Evolutionary conservation across 371 early-diverging fungal species (phyloP).

Genomic region (Capillidium rhysosporum): DNA sequence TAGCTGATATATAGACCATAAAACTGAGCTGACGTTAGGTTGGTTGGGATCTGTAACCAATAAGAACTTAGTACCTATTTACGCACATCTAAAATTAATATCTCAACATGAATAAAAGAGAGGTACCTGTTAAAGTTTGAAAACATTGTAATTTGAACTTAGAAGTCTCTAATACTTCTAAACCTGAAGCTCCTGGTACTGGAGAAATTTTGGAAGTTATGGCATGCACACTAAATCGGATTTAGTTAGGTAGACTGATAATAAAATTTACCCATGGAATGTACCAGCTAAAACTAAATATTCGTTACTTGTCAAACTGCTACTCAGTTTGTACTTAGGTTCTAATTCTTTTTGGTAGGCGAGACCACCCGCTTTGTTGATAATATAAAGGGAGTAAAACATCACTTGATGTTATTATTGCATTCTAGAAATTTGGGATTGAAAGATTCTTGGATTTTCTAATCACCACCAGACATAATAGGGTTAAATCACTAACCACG

Average conservation of each 20-base stretch:
- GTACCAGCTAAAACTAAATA: conserved; percentile 93
- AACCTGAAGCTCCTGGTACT: conserved; percentile 51
- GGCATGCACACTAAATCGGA: conserved; percentile 72
- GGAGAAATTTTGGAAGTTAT: conserved; percentile 87
- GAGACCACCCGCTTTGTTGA: conserved; percentile 93
- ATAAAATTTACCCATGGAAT: conserved; percentile 59
- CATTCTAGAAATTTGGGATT: neutral
- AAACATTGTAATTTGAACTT: conserved; percentile 77
- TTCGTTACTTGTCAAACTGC: conserved; percentile 78
- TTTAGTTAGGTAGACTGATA: neutral
- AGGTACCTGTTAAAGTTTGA: conserved; percentile 77
- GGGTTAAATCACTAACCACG: too few species aligned
- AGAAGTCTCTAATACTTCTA: conserved; percentile 82
- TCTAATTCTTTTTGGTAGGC: conserved; percentile 82
- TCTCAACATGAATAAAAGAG: neutral
- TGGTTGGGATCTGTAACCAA: conserved; percentile 64
- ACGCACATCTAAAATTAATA: neutral
- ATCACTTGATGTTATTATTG: conserved; percentile 16
- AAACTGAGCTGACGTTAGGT: conserved; percentile 38
- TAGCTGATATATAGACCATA: conserved; percentile 63
- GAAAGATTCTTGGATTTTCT: too few species aligned
- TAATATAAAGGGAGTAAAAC: conserved; percentile 83
- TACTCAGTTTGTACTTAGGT: conserved; percentile 27
- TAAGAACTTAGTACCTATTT: conserved; percentile 78
- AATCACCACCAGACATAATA: too few species aligned